phyloP scores from a whole-genome alignment of 257 asterid genomes.

The Dorcoceras hygrometricum region DNA sequence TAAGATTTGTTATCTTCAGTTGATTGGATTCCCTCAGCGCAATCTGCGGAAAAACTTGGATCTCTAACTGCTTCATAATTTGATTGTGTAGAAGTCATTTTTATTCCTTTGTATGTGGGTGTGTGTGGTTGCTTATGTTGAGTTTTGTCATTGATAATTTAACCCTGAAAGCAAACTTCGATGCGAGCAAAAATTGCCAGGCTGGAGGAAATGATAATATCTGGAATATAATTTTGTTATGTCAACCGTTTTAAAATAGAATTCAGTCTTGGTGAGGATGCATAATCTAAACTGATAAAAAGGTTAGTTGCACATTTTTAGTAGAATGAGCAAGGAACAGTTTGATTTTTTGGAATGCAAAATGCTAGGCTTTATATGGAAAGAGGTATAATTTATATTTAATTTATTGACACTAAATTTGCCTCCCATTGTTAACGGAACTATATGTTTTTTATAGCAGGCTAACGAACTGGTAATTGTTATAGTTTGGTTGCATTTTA shows the following conservation, averaged over 20 bases:
- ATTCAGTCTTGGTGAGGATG: not conserved
- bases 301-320: not conserved
- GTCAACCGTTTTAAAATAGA: not conserved
- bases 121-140: too few species aligned
- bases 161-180: too few species aligned
- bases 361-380: not conserved
- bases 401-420: not conserved
- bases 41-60: not conserved
- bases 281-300: not conserved
- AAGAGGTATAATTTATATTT: not conserved
- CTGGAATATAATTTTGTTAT: not conserved
- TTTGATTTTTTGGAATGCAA: not conserved
- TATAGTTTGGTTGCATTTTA: not conserved
- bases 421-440: not conserved
- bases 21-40: too few species aligned
- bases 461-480: not conserved
- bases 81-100: too few species aligned
- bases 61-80: not conserved
- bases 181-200: not conserved
- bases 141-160: too few species aligned
- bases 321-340: not conserved
- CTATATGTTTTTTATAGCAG: not conserved
- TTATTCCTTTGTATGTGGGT: too few species aligned
- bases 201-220: not conserved
- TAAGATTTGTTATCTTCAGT: too few species aligned